Conservation (phyloP, 2,329 filamentous ascomycete genomes). For the Neofusicoccum laricinum region DNA sequence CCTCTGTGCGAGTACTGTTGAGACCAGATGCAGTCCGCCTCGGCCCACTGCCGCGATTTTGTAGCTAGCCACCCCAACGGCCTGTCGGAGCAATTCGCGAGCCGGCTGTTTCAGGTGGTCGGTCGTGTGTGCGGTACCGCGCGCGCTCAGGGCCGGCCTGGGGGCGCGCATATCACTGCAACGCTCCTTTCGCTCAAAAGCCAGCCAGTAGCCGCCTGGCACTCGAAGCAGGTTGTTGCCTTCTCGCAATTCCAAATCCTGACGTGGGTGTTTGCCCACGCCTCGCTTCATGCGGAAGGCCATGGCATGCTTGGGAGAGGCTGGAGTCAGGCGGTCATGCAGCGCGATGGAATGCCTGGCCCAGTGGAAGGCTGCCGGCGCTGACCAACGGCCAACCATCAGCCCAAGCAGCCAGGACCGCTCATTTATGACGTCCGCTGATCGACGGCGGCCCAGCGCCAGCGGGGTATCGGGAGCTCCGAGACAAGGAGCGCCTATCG, state of each 20-base stretch:
- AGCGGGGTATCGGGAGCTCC: slow-evolving; percentile 17
- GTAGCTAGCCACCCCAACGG: slow-evolving; percentile 10
- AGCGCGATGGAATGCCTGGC: slow-evolving; percentile 11
- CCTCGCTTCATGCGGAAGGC: slow-evolving; percentile 4
- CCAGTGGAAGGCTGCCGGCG: slow-evolving; percentile 3
- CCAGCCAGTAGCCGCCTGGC: neutral
- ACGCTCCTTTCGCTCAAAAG: neutral
- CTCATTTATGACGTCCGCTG: slow-evolving; percentile 1
- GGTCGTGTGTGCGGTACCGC: neutral
- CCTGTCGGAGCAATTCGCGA: slow-evolving; percentile 12
- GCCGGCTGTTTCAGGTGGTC: slow-evolving; percentile 14
- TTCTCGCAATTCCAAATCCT: slow-evolving; percentile 14
- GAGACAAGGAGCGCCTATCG: slow-evolving; percentile 17
- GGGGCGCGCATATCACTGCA: slow-evolving; percentile 7
- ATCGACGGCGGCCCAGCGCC: neutral
- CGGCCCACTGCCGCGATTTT: slow-evolving; percentile 2
- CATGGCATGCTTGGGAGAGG: slow-evolving; percentile 6
- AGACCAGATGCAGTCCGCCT: slow-evolving; percentile 13
- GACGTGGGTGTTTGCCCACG: neutral
- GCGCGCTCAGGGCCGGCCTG: neutral
- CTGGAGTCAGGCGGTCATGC: slow-evolving; percentile 12
- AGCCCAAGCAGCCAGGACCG: neutral
- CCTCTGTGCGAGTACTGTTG: slow-evolving; percentile 17
- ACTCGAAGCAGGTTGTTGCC: neutral
- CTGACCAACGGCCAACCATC: slow-evolving; percentile 14